Evolutionary conservation across 208 protist species (phyloP).

Genomic region (Porcisia deanei): DNA sequence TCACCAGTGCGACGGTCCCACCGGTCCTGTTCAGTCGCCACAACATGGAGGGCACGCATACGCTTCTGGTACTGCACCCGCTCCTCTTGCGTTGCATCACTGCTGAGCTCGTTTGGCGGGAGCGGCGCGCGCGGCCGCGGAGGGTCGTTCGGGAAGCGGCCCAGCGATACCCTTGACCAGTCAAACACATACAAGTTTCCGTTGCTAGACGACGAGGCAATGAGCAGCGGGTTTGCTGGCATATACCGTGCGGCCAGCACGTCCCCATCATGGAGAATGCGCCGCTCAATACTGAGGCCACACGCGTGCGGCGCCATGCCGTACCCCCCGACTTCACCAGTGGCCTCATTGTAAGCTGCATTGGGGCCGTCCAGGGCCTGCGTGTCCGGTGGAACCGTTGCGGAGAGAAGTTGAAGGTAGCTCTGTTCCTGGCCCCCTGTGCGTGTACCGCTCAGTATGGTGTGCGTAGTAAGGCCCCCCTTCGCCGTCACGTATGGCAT

Average conservation of each 20-base stretch:
- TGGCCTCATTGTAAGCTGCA: slow-evolving; percentile 72
- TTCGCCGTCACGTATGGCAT: slow-evolving; percentile 84
- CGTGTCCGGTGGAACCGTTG: slow-evolving; percentile 57
- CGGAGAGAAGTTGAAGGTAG: slow-evolving; percentile 81
- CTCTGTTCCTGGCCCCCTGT: slow-evolving; percentile 84
- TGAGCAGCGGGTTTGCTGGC: slow-evolving; percentile 82
- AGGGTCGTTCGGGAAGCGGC: slow-evolving; percentile 89
- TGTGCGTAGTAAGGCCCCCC: slow-evolving; percentile 64
- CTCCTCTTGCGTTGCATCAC: slow-evolving; percentile 76
- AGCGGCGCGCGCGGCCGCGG: slow-evolving; percentile 83
- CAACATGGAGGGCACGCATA: slow-evolving; percentile 73
- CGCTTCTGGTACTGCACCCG: slow-evolving; percentile 72
- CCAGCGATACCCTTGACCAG: slow-evolving; percentile 85
- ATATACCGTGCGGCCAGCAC: slow-evolving; percentile 85
- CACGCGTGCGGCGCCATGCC: slow-evolving; percentile 74
- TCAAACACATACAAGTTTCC: slow-evolving; percentile 89
- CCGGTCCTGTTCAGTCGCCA: slow-evolving; percentile 76
- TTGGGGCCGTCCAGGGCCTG: slow-evolving; percentile 46
- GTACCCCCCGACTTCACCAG: slow-evolving; percentile 91
- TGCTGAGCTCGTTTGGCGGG: slow-evolving; percentile 82
- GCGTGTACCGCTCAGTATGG: slow-evolving; percentile 72
- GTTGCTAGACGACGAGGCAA: slow-evolving; percentile 79
- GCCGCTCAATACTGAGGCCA: slow-evolving; percentile 71
- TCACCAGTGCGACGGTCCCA: slow-evolving; percentile 80
- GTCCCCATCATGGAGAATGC: slow-evolving; percentile 88